These are phyloP conservation scores for Polytrichum formosum DNA, from an alignment of 225 moss, liverwort and hornwort species.

Conservation along the genomic window DNA sequence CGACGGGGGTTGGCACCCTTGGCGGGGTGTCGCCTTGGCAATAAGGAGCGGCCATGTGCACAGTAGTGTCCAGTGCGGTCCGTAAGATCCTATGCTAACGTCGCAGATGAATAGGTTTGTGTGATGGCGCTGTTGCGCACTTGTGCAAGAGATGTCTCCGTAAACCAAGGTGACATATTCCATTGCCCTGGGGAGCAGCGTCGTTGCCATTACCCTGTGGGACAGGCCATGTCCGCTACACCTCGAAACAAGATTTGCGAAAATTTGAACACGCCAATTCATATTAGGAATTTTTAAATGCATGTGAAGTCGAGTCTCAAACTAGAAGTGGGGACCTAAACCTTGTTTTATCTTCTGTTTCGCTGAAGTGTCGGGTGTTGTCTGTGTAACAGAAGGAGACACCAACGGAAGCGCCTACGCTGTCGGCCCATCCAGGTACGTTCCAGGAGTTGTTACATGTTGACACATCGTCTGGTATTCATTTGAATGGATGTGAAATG, in stretches of 20 bases:
- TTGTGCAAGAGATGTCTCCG: too few species aligned
- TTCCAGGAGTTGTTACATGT: too few species aligned
- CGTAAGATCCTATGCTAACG: too few species aligned
- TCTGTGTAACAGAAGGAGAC: constrained; percentile 61
- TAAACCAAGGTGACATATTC: constrained; percentile 22
- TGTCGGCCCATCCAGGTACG: constrained; percentile 79
- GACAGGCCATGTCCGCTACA: constrained; percentile 21
- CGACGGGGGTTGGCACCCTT: constrained; percentile 33
- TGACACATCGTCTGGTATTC: too few species aligned
- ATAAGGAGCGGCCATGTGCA: constrained; percentile 24
- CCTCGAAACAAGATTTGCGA: too few species aligned
- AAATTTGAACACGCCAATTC: too few species aligned
- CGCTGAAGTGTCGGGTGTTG: not conserved
- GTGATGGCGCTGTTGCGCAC: too few species aligned
- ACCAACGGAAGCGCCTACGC: constrained; percentile 57
- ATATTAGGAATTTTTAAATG: too few species aligned
- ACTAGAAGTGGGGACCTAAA: too few species aligned
- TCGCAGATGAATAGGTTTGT: too few species aligned
- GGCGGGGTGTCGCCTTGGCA: constrained; percentile 28
- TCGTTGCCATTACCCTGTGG: constrained; percentile 44
- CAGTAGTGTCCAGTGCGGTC: not conserved
- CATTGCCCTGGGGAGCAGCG: constrained; percentile 57
- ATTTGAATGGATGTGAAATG: not conserved
- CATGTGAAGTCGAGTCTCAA: too few species aligned
- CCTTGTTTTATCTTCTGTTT: too few species aligned